Percentiles rank a stretch among this genome's conserved stretches.
phyloP scores from a whole-genome alignment of 106 monocot species.

The Acorus gramineus region DNA sequence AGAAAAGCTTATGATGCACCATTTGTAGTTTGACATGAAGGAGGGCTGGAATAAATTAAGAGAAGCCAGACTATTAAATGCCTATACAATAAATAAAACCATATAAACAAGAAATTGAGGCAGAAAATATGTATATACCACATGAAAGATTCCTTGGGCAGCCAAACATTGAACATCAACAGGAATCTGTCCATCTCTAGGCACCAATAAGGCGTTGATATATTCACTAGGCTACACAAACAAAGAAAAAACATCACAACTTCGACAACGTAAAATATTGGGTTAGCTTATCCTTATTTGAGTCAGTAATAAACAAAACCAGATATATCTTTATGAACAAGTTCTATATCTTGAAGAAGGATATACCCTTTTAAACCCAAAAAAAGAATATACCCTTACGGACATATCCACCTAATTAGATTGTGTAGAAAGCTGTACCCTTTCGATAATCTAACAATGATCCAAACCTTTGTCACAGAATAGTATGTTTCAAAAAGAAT shows the following conservation, averaged over 20 bases:
- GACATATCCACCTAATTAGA: no score
- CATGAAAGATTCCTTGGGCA: conserved; percentile 61
- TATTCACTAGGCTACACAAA: conserved; percentile 57
- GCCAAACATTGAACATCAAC: conserved; percentile 47
- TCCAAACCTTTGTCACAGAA: no score
- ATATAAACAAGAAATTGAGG: no score
- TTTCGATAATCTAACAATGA: no score
- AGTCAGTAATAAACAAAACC: no score
- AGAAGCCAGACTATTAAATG: neutral
- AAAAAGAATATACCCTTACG: no score
- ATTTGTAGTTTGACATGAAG: neutral
- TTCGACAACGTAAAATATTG: neutral
- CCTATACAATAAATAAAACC: neutral
- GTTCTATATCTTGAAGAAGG: no score
- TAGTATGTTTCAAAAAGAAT: no score
- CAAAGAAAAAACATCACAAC: conserved; percentile 3
- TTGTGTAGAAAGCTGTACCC: no score
- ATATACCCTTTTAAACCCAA: no score
- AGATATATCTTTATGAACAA: no score
- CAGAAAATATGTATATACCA: conserved; percentile 37
- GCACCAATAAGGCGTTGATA: conserved; percentile 79
- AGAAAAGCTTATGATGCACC: neutral
- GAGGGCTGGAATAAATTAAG: neutral
- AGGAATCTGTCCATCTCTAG: conserved; percentile 53
- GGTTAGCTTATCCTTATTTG: no score